Evolutionary conservation across 1,139 yeast genomes (phyloP).

Genomic region (Lodderomyces oxycetoniae): DNA sequence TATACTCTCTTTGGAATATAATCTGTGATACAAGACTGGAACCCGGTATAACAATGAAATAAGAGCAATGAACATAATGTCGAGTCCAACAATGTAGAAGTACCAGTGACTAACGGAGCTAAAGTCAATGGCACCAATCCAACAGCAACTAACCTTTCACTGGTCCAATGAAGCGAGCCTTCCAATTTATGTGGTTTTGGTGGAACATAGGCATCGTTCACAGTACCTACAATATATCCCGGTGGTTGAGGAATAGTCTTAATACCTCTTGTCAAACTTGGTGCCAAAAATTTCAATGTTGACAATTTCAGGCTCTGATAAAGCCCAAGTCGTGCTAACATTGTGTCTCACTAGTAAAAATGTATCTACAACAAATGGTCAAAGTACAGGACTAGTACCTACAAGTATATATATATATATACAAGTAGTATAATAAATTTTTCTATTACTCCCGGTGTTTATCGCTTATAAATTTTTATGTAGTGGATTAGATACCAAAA

Average conservation of each 20-base stretch:
- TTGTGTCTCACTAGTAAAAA: too few relatives aligned
- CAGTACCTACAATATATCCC: constrained; percentile 66
- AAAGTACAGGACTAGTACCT: too few relatives aligned
- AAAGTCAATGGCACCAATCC: constrained; percentile 71
- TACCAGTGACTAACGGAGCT: constrained; percentile 67
- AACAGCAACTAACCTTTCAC: constrained; percentile 65
- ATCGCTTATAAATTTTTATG: too few relatives aligned
- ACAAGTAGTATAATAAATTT: too few relatives aligned
- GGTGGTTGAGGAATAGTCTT: constrained; percentile 58
- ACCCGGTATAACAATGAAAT: constrained; percentile 75
- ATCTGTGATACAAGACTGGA: constrained; percentile 82
- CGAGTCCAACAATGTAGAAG: constrained; percentile 71
- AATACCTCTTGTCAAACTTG: constrained; percentile 23
- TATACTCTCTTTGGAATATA: constrained; percentile 83
- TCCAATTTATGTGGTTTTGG: constrained; percentile 60
- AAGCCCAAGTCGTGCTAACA: constrained; percentile 7
- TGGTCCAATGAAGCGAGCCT: constrained; percentile 88
- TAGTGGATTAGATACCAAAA: constrained; percentile 1
- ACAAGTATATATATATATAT: too few relatives aligned
- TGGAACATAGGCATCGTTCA: constrained; percentile 71
- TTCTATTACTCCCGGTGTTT: too few relatives aligned
- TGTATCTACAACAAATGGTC: too few relatives aligned
- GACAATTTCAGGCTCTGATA: constrained; percentile 1
- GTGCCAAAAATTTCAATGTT: constrained; percentile 11
- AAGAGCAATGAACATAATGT: constrained; percentile 57